A percentile compares a stretch with the other conserved stretches of the same genome.
Conservation (phyloP, 768 basidiomycete genomes). For the Cubamyces lactineus region DNA sequence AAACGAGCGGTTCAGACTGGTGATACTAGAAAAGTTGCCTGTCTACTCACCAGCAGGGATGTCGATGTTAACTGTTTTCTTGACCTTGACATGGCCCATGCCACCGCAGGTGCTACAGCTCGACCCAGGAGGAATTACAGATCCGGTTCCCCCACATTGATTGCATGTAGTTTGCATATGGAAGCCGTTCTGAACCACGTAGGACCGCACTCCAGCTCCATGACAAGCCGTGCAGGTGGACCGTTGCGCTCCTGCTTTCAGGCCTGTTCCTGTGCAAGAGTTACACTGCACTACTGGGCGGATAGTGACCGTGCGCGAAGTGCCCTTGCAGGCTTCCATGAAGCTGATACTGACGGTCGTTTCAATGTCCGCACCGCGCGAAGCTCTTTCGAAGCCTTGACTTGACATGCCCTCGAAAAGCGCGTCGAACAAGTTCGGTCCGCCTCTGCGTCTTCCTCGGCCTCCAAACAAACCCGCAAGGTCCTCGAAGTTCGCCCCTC, state of each 20-base stretch:
- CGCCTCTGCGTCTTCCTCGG: slow-evolving; percentile 38
- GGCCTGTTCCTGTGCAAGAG: slow-evolving; percentile 83
- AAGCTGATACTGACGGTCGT: slow-evolving; percentile 76
- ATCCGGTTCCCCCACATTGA: slow-evolving; percentile 80
- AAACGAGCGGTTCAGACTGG: slow-evolving; percentile 9
- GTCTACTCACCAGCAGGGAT: slow-evolving; percentile 77
- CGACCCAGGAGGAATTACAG: slow-evolving; percentile 73
- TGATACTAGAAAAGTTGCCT: slow-evolving; percentile 1
- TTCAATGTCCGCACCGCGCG: slow-evolving; percentile 83
- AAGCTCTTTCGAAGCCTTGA: slow-evolving; percentile 46
- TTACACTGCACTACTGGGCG: slow-evolving; percentile 83
- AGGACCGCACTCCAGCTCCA: slow-evolving; percentile 87
- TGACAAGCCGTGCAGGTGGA: slow-evolving; percentile 78
- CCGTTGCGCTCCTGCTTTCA: slow-evolving; percentile 86
- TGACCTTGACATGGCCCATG: slow-evolving; percentile 82
- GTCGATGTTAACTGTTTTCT: slow-evolving; percentile 77
- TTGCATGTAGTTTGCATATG: slow-evolving; percentile 94
- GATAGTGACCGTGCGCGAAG: slow-evolving; percentile 71
- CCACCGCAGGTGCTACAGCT: slow-evolving; percentile 85
- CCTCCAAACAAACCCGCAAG: slow-evolving; percentile 64
- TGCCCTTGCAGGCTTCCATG: slow-evolving; percentile 94
- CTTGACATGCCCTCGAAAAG: slow-evolving; percentile 59
- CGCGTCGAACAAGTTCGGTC: slow-evolving; percentile 79
- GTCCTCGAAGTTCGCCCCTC: slow-evolving; percentile 70
- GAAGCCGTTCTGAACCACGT: slow-evolving; percentile 91